Conservation (phyloP, 106 monocot species). For the Dendrobium catenatum region DNA sequence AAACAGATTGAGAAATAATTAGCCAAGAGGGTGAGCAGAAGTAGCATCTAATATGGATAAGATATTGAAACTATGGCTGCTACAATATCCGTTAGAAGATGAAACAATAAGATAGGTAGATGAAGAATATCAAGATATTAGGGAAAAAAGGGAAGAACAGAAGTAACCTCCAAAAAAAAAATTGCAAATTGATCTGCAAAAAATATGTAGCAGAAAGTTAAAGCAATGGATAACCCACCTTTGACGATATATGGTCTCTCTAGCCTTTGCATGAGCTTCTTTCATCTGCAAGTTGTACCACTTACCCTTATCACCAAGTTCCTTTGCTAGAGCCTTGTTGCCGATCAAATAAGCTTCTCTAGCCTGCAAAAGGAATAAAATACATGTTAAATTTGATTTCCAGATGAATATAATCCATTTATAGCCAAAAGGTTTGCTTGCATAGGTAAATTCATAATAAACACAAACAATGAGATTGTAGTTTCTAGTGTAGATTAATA, state of each 20-base stretch:
- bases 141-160: no score
- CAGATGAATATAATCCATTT: neutral
- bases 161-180: no score
- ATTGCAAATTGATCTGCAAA: neutral
- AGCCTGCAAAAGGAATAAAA: constrained; percentile 35
- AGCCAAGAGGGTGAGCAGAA: neutral
- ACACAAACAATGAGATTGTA: neutral
- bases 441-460: neutral
- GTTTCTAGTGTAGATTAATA: neutral
- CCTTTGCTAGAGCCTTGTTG: constrained; percentile 83
- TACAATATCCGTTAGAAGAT: neutral
- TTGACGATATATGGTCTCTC: constrained; percentile 61
- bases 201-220: neutral
- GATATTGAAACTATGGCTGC: neutral
- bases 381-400: neutral
- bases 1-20: no score
- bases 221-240: constrained; percentile 36
- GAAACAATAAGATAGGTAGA: neutral
- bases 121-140: neutral
- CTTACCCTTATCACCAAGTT: constrained; percentile 75
- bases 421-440: neutral
- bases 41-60: neutral
- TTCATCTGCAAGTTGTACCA: constrained; percentile 80
- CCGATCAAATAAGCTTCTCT: constrained; percentile 77
- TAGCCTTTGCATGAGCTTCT: constrained; percentile 85